Evolutionary conservation across 225 moss, liverwort and hornwort species (phyloP), one percentile per base, ranked within the genome.

Genomic region (Pseudisothecium myosuroides): DNA sequence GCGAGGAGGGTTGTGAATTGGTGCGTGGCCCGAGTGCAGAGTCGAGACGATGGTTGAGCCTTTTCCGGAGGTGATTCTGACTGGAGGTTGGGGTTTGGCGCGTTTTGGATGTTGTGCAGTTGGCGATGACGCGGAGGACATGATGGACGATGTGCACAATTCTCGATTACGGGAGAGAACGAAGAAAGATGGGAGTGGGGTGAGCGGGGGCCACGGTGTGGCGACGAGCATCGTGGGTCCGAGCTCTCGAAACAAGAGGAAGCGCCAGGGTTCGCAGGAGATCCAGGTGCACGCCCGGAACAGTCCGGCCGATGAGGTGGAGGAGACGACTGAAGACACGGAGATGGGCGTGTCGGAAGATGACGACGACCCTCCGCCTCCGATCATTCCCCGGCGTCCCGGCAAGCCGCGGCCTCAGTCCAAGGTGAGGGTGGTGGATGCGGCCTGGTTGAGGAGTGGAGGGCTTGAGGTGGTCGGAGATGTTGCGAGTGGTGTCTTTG

Each of bases 331-430:
- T 5, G 96, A 98, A 76, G 98, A 97, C 62, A 96, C 93, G 76
- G 97, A 97, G 87, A 93, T 98, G 92, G 96, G 94, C 37, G 94
- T 62, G 27, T 98, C 98, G 52, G 96, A 98, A 75, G 98, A 98
- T 61, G 98, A 96, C 84, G 96, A 98, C 84, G 96, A 98, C 88
- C 96, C 91, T 47, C 98, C 97, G 24, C 98, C 98, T 65, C 96
- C 97, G 55, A 95, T 96, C 36, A 95, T 98, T 69, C 90, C 95
- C 24, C 96, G 97, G 14, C 95, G 98, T 43, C 90, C 88, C 19
- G 96, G 90, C 17, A 98, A 98, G 88, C 54, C 91, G 32, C 93
- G 96, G 86, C 98, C 94, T 77, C 95, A 91, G 84, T 91, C 94
- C 20, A 98, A 98, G 97, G 97, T 98, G 59, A 94, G 96, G 50